A percentile compares a stretch with the other conserved stretches of the same genome.
Evolutionary conservation across 1,284 basidiomycete species (phyloP).

Genomic region (Ganoderma leucocontextum): DNA sequence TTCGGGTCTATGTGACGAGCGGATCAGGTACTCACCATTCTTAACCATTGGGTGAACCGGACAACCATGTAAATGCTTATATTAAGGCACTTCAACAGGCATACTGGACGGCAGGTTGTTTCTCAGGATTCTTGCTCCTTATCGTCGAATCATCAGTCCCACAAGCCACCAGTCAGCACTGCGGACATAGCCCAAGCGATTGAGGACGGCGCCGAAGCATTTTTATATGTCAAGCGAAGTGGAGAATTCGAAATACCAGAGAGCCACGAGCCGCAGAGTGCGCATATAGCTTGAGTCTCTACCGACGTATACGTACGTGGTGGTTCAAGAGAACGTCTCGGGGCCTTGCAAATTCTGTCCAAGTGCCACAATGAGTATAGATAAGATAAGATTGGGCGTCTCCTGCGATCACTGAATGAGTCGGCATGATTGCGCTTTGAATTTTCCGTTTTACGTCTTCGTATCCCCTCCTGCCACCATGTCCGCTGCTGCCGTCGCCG

Average conservation of each 20-base stretch:
- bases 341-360: not conserved
- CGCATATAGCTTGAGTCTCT: not conserved
- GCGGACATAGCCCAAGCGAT: not conserved
- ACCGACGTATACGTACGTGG: not conserved
- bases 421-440: not conserved
- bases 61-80: not conserved
- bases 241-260: not conserved
- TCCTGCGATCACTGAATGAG: not conserved
- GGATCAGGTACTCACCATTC: not conserved
- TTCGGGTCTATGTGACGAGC: not conserved
- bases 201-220: not conserved
- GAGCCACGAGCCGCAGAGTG: not conserved
- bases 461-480: constrained; percentile 3
- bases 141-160: not conserved
- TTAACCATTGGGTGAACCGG: not conserved
- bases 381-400: constrained; percentile 25
- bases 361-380: not conserved
- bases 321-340: not conserved
- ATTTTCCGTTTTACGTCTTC: constrained; percentile 2
- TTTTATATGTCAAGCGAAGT: not conserved
- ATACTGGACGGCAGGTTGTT: not conserved
- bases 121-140: not conserved
- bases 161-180: not conserved
- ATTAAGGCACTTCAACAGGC: not conserved
- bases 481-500: constrained; percentile 16